Evolutionary conservation across 108 stramenopile species (phyloP).

Genomic region (Conticribra weissflogii): DNA sequence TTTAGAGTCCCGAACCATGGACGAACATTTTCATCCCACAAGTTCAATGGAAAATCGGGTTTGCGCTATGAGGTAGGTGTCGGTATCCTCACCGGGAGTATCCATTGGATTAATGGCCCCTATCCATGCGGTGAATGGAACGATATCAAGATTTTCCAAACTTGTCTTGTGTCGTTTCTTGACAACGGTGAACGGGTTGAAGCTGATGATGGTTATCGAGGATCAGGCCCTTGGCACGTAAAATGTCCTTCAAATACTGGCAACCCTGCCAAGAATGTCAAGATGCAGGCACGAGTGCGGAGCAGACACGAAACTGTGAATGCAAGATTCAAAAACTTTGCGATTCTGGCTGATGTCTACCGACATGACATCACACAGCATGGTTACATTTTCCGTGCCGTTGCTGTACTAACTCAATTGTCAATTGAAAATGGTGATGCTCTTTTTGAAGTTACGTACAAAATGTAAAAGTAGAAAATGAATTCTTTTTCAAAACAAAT

Average conservation of each 20-base stretch:
- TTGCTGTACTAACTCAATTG: no score
- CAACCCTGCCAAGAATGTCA: not conserved
- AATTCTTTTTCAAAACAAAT: no score
- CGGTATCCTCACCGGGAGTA: constrained; percentile 26
- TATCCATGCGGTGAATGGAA: constrained; percentile 19
- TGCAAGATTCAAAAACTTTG: constrained; percentile 35
- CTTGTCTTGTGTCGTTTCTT: constrained; percentile 1
- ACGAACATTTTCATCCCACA: constrained; percentile 13
- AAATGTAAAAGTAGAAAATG: no score
- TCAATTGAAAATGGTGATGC: no score
- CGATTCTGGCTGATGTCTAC: not conserved
- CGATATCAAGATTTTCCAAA: constrained; percentile 33
- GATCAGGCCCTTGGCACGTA: constrained; percentile 12
- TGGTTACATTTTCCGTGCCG: constrained; percentile 11
- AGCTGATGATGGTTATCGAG: constrained; percentile 32
- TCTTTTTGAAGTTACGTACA: no score
- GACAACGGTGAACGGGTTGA: constrained; percentile 27
- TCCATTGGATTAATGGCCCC: constrained; percentile 44
- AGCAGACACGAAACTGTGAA: constrained; percentile 51
- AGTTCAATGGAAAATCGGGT: constrained; percentile 34
- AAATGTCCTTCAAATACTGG: no score
- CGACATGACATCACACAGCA: constrained; percentile 17
- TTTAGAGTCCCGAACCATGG: not conserved
- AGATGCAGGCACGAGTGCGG: constrained; percentile 17
- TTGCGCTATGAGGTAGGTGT: constrained; percentile 42